Base-by-base conservation (phyloP, 495 filamentous ascomycete species). In the Filosporella fistucella region DNA sequence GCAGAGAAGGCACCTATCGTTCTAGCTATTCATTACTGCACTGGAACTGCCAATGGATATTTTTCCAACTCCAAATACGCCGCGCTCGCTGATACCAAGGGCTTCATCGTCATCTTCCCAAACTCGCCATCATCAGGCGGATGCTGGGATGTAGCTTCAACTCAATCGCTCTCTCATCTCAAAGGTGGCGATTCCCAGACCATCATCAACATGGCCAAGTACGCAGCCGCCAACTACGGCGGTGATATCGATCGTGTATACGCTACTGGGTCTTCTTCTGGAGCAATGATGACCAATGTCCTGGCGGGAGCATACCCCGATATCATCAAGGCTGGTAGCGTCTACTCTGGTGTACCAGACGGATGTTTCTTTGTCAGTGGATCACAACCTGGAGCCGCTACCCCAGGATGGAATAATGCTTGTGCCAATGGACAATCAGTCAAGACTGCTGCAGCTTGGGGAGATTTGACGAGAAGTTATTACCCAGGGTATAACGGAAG, bases 81-180 rank as follows among this genome's bases (percentile, higher is more conserved):
- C 62, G 69, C 14, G 3, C 61, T 63, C 28, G 73, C 76, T n/a
- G 80, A 82, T 37, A 37, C 59, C 21, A 62, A 80, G 43, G 77
- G 77, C 29, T 82, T 75, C 60, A 77, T 80, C 30, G 68, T 79
- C 52, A 76, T 80, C 62, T 80, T 76, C 62, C 77, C 75, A 2
- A 62, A 71, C 38, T 68, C 72, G 3, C 67, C 72, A 12, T 70
- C 50, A 8, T 52, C 52, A 12, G 73, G 66, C 22, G 67, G 56
- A n/a, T 84, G 79, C 66, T 85, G 80, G 80, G 81, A 85, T 51
- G 77, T 83, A 22, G 70, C 73, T 20, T 79, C 73, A 1, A 60
- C 66, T 3, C 67, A 65, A 11, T 66, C 76, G 1, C 64, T 83
- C 6, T 76, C 70, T 34, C 77, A 77, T 58, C 60, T 75, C 37